A percentile compares a stretch with the other conserved stretches of the same genome.
Evolutionary conservation across 805 yeast genomes (phyloP).

Genomic region (Zygoascus flipseniorum): DNA sequence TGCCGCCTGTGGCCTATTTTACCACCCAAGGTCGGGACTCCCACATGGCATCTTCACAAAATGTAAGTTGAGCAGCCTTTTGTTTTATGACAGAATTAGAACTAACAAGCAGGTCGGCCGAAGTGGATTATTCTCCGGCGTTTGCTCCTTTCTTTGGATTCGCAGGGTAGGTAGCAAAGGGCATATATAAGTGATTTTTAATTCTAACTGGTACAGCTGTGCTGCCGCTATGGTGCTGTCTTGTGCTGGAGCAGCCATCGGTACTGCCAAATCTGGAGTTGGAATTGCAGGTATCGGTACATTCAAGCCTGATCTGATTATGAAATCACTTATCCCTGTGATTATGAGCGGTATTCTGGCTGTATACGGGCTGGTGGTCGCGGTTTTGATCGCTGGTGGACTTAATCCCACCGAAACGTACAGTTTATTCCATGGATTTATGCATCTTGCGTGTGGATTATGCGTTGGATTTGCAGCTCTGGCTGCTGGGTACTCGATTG

Average conservation of each 20-base stretch:
- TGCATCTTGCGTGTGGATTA: conserved; percentile 94
- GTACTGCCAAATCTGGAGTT: conserved; percentile 96
- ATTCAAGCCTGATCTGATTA: conserved; percentile 91
- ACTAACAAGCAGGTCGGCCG: conserved; percentile 20
- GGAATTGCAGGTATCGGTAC: conserved; percentile 98
- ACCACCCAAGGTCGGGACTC: neutral
- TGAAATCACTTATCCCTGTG: conserved; percentile 88
- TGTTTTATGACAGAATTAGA: neutral
- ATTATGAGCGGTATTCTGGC: conserved; percentile 97
- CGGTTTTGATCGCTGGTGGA: conserved; percentile 83
- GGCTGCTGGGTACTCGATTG: conserved; percentile 95
- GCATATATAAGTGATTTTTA: neutral
- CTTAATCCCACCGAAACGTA: conserved; percentile 70
- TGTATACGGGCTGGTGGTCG: conserved; percentile 93
- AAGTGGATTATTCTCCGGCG: conserved; percentile 59
- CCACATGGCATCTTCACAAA: neutral
- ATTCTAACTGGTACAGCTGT: conserved; percentile 36
- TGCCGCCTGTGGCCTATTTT: neutral
- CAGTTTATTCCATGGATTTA: conserved; percentile 89
- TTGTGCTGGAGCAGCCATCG: conserved; percentile 97
- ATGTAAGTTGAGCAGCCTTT: neutral
- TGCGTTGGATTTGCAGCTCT: conserved; percentile 95
- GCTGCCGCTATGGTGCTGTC: conserved; percentile 85
- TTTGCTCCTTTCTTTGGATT: conserved; percentile 97
- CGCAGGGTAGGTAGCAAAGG: conserved; percentile 54